These are phyloP conservation scores for Dioscorea dumetorum DNA, from an alignment of 106 monocot genomes.

Conservation along the genomic window DNA sequence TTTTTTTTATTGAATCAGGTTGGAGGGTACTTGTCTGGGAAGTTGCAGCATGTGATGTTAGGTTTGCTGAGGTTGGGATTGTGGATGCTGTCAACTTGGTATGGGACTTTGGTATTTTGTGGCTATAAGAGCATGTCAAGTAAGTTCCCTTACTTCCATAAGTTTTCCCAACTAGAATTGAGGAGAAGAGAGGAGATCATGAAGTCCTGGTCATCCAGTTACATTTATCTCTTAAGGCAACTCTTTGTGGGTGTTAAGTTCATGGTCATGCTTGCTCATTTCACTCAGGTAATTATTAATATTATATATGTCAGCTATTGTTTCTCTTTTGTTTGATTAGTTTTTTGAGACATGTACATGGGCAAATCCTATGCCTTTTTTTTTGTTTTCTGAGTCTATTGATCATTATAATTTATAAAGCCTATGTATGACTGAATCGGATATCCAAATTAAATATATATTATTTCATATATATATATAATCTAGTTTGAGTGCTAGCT, in stretches of 20 bases:
- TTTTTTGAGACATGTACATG: no score
- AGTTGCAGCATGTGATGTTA: slow-evolving; percentile 22
- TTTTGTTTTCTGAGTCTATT: no score
- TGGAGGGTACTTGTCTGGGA: slow-evolving; percentile 22
- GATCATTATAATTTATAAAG: no score
- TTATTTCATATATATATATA: no score
- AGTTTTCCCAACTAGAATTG: slow-evolving; percentile 24
- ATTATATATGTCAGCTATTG: no score
- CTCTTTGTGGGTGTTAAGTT: slow-evolving; percentile 32
- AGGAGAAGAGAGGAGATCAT: slow-evolving; percentile 48
- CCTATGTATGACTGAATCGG: no score
- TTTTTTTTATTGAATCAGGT: slow-evolving; percentile 1
- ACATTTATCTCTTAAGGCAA: slow-evolving; percentile 18
- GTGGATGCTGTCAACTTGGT: slow-evolving; percentile 76
- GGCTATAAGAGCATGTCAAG: slow-evolving; percentile 38
- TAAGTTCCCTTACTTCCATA: slow-evolving; percentile 51
- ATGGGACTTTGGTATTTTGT: slow-evolving; percentile 55
- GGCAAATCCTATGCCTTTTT: no score
- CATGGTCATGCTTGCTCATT: slow-evolving; percentile 22
- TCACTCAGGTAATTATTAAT: slow-evolving; percentile 39
- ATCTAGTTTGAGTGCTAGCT: no score
- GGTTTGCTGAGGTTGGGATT: slow-evolving; percentile 24
- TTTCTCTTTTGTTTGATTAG: no score
- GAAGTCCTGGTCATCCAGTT: slow-evolving; percentile 25
- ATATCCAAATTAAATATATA: no score